A percentile compares a stretch with the other conserved stretches of the same genome.
These are phyloP conservation scores for Cucurbita argyrosperma DNA, from an alignment of 306 rosid genomes.

Conservation along the genomic window DNA sequence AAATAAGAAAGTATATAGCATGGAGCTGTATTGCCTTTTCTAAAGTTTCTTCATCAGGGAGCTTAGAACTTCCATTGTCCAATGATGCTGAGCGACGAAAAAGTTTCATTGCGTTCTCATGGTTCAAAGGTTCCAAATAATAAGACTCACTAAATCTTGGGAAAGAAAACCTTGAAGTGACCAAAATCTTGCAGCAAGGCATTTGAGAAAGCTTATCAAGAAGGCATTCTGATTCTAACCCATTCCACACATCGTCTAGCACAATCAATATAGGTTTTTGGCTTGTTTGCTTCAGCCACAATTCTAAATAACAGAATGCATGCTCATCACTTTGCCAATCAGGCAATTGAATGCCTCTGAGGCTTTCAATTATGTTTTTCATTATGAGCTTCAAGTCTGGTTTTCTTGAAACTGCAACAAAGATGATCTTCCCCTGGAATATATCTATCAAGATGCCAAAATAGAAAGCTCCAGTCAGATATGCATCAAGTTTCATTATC, in stretches of 20 bases:
- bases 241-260: slow-evolving; percentile 5
- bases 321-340: background rate
- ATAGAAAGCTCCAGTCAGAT: background rate
- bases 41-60: background rate
- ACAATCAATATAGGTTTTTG: slow-evolving; percentile 1
- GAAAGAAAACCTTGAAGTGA: slow-evolving; percentile 1
- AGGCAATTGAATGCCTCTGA: background rate
- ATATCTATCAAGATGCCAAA: background rate
- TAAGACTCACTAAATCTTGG: background rate
- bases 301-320: background rate
- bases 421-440: background rate
- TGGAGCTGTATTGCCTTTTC: background rate
- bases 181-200: background rate
- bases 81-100: background rate
- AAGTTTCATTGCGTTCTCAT: background rate
- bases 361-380: background rate
- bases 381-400: slow-evolving; percentile 6
- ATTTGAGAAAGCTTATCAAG: background rate
- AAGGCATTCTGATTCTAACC: background rate
- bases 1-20: no score
- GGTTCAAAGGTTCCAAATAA: background rate
- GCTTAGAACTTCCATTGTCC: background rate
- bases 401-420: background rate
- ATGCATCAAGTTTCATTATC: background rate
- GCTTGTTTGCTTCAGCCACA: background rate